Evolutionary conservation across 1,284 basidiomycete genomes (phyloP), one percentile per base, ranked within the genome.

Genomic region (Cerrena zonata): DNA sequence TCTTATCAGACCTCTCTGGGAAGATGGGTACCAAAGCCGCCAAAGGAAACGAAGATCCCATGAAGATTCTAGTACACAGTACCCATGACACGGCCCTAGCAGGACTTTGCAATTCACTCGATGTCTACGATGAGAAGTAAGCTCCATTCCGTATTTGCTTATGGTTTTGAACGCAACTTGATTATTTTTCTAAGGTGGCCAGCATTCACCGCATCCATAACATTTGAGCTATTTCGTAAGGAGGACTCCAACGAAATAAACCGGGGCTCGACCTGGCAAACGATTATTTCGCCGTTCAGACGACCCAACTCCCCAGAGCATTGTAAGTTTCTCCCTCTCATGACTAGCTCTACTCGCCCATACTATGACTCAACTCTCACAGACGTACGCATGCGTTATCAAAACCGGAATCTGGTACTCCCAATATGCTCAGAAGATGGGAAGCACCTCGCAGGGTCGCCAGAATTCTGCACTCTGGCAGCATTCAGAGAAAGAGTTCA

Each of bases 31-130:
- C 63, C 41, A 84, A 84, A 59, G 71, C 71, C 1, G 67, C 73
- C 12, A 60, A 70, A 36, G 73, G 71, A 13, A 65, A 67, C 2
- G 59, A 70, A 12, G 75, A 82, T 52, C 72, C 75, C 4, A 62
- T 80, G 51, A 85, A 82, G 63, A 69, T 89, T 22, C 75, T 87
- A 13, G 73, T 91, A 5, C 80, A 86, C 57, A 77, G 75, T 53
- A 85, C 87, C 51, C 89, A 92, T 61, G 90, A 92, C 62, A 87
- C 88, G 1, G 79, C 81, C 0, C 66, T 92, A 13, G 87, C 88
- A 1, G 87, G 77, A 0, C 58, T 91, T 40, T 76, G 79, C 40
- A 72, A 74, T 21, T 86, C 87, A 2, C 70, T 92, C 2, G 89
- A 89, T 56, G 82, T 84, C 2, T 91, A 83, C 64, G 86, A 91